Base-by-base conservation (phyloP, 345 rosid species). In the Garcia nutans region DNA sequence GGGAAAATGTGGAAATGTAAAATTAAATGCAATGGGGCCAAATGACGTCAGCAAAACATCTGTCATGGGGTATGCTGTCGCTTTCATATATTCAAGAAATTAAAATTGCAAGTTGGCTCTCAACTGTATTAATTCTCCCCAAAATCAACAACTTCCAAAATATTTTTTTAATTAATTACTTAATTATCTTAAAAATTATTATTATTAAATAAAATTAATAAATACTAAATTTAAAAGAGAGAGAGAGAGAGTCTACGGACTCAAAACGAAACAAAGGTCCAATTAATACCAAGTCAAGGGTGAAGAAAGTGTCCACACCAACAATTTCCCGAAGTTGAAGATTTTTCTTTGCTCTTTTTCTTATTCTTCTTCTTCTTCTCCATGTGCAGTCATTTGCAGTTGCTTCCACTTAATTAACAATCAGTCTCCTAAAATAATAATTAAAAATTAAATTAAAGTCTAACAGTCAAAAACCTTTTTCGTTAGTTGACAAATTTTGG, bases 1-100 rank as follows among this genome's bases (percentile, higher is more conserved):
- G 15, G 69, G 9, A 52, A 20, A 6, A 19, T 52, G 61, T 20
- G 20, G 68, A 19, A 56, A 55, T 41, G 23, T 1, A 0, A 13
- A 49, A 74, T 45, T 64, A 20, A 74, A 9, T 64, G 77, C 70
- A 10, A 19, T 37, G 54, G 50, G 19, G 61, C 77, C 50, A 13
- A 1, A 2, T 24, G 75, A 11, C 58, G 73, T 42, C 78, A 75
- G 70, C 55, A 52, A 65, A 49, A 33, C 57, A 50, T 17, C 77
- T 42, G 60, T 63, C 75, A 58, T 60, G 81, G 79, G 79, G 69
- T 49, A 78, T 49, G 47, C 74, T 44, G 81, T 74, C 71, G 76
- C 76, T 75, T 24, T 83, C 88, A 71, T 73, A 67, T 63, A 60
- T 74, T 72, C 55, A 50, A 49, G 70, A 65, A 71, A 28, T 28